Conservation (phyloP, 176 grass and related monocot genomes). For the Bonia amplexicaulis region DNA sequence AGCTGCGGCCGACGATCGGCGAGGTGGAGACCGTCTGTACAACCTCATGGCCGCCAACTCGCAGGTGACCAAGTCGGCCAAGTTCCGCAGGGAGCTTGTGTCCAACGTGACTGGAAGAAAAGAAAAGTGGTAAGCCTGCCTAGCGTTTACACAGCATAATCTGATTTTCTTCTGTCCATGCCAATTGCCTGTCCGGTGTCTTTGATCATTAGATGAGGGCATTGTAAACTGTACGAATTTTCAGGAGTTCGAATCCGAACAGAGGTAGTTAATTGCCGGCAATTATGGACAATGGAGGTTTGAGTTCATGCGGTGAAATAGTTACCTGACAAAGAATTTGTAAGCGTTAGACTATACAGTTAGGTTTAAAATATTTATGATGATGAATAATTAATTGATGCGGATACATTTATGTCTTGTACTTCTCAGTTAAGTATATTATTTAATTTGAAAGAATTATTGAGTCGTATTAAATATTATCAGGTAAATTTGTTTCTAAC, state of each 20-base stretch:
- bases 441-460: too few relatives aligned
- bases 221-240: neutral
- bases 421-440: too few relatives aligned
- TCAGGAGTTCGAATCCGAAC: neutral
- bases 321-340: neutral
- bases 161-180: neutral
- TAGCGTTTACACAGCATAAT: neutral
- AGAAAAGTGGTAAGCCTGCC: conserved; percentile 13
- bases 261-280: neutral
- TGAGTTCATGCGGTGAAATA: neutral
- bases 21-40: conserved; percentile 91
- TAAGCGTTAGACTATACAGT: too few relatives aligned
- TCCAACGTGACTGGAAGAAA: too few relatives aligned
- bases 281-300: neutral
- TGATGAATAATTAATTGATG: too few relatives aligned
- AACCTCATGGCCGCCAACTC: conserved; percentile 96
- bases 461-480: too few relatives aligned
- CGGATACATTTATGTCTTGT: too few relatives aligned
- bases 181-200: neutral
- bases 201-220: neutral
- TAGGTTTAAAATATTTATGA: too few relatives aligned
- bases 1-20: conserved; percentile 68
- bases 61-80: conserved; percentile 85
- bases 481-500: too few relatives aligned
- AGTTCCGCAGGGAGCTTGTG: conserved; percentile 62